A percentile compares a stretch with the other conserved stretches of the same genome.
Conservation (phyloP, 2,329 filamentous ascomycete species). For the Colletotrichum lupini region DNA sequence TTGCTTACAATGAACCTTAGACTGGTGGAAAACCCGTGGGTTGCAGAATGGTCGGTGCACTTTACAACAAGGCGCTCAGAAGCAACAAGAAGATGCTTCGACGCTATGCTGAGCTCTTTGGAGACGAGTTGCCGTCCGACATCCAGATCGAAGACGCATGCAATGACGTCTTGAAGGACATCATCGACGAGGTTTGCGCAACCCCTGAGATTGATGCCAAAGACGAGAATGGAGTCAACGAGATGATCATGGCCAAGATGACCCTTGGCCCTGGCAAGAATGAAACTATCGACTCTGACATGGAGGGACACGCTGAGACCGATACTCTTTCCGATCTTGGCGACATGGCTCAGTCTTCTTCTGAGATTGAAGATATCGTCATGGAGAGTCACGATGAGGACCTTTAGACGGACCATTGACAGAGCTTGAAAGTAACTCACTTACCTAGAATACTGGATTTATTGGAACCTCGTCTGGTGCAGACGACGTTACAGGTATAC, state of each 20-base stretch:
- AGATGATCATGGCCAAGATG: no score
- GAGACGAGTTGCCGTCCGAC: constrained; percentile 20
- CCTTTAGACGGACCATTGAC: background rate
- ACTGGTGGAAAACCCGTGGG: constrained; percentile 33
- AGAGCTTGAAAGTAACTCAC: background rate
- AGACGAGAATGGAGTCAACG: background rate
- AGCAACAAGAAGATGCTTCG: constrained; percentile 16
- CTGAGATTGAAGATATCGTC: background rate
- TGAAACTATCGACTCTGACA: background rate
- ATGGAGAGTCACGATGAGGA: background rate
- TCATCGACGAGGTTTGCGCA: background rate
- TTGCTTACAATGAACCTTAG: constrained; percentile 8
- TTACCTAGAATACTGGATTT: background rate
- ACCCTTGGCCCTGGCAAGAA: background rate
- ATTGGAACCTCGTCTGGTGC: background rate
- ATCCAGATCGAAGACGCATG: constrained; percentile 2
- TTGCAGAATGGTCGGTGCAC: background rate
- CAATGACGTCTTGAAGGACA: background rate
- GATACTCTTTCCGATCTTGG: background rate
- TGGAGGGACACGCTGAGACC: background rate
- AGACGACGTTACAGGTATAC: background rate
- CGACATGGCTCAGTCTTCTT: background rate
- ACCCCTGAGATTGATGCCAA: background rate
- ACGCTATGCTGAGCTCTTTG: constrained; percentile 28
- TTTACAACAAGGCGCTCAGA: constrained; percentile 11